These are phyloP conservation scores for Lepidopterella palustris DNA, from an alignment of 495 filamentous ascomycete species.

Conservation along the genomic window DNA sequence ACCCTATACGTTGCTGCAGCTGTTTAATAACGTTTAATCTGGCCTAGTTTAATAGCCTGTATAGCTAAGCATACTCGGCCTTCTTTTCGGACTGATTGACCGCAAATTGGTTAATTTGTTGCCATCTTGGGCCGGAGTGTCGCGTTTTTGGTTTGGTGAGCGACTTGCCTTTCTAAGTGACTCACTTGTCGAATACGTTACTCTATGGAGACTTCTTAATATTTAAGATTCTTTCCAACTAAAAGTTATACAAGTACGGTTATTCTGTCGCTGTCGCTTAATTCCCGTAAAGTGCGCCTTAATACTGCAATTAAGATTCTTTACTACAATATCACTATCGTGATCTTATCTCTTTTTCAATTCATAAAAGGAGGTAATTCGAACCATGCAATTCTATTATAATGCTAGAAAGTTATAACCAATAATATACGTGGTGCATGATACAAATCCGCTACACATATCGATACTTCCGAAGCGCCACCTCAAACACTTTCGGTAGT, in stretches of 20 bases:
- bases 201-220: not conserved
- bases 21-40: no score
- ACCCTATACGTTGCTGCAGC: no score
- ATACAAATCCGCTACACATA: not conserved
- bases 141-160: no score
- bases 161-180: no score
- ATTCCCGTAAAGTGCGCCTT: not conserved
- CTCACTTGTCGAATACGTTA: no score
- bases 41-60: no score
- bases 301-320: not conserved
- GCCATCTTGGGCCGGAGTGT: no score
- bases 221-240: not conserved
- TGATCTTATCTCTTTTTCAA: not conserved
- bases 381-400: not conserved
- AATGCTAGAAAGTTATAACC: not conserved
- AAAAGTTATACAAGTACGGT: not conserved
- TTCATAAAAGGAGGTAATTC: not conserved
- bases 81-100: no score
- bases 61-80: no score
- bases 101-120: no score
- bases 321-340: not conserved
- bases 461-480: not conserved
- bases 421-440: not conserved
- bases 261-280: not conserved
- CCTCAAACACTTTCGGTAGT: no score